Percentiles rank a stretch among this genome's conserved stretches.
phyloP scores from a whole-genome alignment of 768 basidiomycete genomes.

The Suillus bovinus region DNA sequence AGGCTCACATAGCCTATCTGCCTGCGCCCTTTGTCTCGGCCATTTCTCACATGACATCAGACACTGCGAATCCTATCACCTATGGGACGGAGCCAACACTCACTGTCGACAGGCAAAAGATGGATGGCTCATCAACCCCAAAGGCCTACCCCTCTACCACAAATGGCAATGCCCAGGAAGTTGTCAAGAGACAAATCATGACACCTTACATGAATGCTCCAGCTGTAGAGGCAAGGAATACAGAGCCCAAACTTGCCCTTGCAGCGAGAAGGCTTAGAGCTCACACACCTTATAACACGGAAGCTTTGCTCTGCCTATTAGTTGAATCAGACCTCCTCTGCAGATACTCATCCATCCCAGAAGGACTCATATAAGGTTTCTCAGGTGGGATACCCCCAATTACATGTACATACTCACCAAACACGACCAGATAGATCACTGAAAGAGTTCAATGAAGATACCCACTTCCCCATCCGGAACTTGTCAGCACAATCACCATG shows the following conservation, averaged over 20 bases:
- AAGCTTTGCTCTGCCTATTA: background rate
- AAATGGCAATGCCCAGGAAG: no score
- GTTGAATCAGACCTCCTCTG: background rate
- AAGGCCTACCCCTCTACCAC: no score
- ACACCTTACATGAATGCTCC: constrained; percentile 38
- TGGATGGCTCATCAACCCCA: background rate
- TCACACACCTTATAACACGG: background rate
- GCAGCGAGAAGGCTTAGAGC: constrained; percentile 3
- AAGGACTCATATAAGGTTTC: no score
- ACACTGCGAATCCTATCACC: no score
- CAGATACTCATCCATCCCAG: constrained; percentile 1
- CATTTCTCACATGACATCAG: no score
- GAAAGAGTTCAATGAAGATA: no score
- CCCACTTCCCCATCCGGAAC: no score
- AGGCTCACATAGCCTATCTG: no score
- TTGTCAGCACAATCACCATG: no score
- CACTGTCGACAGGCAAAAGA: background rate
- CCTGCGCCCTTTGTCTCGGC: no score
- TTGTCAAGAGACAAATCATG: no score
- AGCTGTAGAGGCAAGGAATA: constrained; percentile 35
- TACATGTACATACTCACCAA: background rate
- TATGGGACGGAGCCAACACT: background rate
- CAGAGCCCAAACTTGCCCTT: constrained; percentile 11
- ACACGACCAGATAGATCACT: no score
- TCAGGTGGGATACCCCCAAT: background rate